Evolutionary conservation across 2,329 filamentous ascomycete species (phyloP), one percentile per base, ranked within the genome.

Genomic region (Didymella keratinophila): DNA sequence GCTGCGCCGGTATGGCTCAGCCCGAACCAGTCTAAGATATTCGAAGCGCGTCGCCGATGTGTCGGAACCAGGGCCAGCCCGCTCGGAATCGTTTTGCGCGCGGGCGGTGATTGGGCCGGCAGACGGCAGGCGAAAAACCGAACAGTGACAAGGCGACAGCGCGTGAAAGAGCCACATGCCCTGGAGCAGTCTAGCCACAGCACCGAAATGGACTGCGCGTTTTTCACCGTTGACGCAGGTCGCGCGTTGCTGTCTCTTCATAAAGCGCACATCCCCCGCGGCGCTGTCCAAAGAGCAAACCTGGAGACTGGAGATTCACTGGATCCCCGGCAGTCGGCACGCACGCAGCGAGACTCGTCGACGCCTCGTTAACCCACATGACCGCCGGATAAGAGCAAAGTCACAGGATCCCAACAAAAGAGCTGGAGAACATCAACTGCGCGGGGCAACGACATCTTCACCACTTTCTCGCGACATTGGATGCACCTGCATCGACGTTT

Each of bases 1-100:
- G 52, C 52, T 46, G 32, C 32, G 32, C 32, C 32, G 32, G 32
- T n/a, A 47, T 34, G 21, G 21, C 45, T 14, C n/a, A 39, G n/a
- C 36, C 36, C 36, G 18, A 39, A 39, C 8, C 36, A 39, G n/a
- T 18, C 36, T 39, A 39, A 39, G n/a, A 39, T 20, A 11, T 43
- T 43, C 23, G 37, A 54, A 54, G 49, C 52, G 52, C 58, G 56
- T 49, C 51, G 61, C 55, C 55, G 34, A 56, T 55, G 42, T 39
- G 23, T 47, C 55, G 42, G 42, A 52, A 39, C 43, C 39, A 58
- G 56, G 49, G 23, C 49, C 49, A 51, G 43, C n/a, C 42, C 27
- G 23, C 21, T 49, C 59, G 47, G 51, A 55, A 61, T 64, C 61
- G 63, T 65, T 57, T 54, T 61, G 62, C 59, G 42, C 57, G 27